Evolutionary conservation across 1,139 yeast genomes (phyloP), one percentile per base, ranked within the genome.

Genomic region (Arxiozyma slooffiae): DNA sequence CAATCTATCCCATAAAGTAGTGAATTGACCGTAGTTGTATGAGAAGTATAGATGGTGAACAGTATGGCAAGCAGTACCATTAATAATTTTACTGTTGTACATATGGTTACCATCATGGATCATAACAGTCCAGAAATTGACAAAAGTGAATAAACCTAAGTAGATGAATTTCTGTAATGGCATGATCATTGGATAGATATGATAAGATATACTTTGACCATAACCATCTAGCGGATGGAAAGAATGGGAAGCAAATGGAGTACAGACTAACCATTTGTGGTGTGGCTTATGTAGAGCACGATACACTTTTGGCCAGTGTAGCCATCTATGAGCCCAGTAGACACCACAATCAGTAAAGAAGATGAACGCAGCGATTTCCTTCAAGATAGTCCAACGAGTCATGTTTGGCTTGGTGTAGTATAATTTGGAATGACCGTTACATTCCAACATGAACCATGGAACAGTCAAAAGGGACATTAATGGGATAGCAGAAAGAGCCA

Each of bases 221-320:
- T 85, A 92, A 42, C 98, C 98, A 65, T 92, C 98, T 50, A 92
- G 83, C 16, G 98, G 98, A 70, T 92, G 97, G 88, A 92, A 92
- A 22, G 98, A 97, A 67, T 90, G 97, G 14, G 96, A 88, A 1
- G 98, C 98, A 71, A 85, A 92, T 38, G 98, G 98, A 4, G 98
- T 90, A 57, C 97, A 92, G 48, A 92, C 97, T 62, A 92, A 82
- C 98, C 98, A 92, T 72, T 92, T 94, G 77, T 92, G 98, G 70
- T 92, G 98, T n/a, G 97, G 97, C 73, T 92, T 92, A 74, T 92
- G 98, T 57, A 92, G 73, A 37, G 66, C 69, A 74, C 85, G 90
- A 78, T 92, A 92, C 41, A 92, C 82, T 38, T 76, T 62, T 34
- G 96, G 97, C 85, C 90, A 86, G 69, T 92, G 98, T 62, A 92